Evolutionary conservation across 2,329 filamentous ascomycete species (phyloP).

Genomic region (Paecilomyces variotii): DNA sequence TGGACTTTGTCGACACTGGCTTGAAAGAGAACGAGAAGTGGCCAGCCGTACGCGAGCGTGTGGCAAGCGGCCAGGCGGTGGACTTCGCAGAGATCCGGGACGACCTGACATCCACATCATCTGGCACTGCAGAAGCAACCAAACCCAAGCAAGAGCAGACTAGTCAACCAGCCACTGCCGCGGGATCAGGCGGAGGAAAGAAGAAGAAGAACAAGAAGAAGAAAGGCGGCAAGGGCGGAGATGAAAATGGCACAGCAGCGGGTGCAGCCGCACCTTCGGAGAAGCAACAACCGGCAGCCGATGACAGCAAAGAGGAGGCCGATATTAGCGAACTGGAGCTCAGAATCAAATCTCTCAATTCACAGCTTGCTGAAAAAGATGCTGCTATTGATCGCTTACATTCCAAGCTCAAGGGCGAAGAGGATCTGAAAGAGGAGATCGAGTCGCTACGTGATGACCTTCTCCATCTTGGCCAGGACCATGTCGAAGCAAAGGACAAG

Average conservation of each 20-base stretch:
- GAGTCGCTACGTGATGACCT: constrained; percentile 75
- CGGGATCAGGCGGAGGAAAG: constrained; percentile 44
- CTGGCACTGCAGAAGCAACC: constrained; percentile 11
- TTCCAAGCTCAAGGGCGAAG: constrained; percentile 64
- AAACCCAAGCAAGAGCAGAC: constrained; percentile 14
- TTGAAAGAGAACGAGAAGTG: constrained; percentile 27
- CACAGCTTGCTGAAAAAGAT: constrained; percentile 51
- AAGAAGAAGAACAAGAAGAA: constrained; percentile 90
- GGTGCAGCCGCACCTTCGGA: constrained; percentile 10
- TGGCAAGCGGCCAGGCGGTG: constrained; percentile 23
- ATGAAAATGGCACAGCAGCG: constrained; percentile 23
- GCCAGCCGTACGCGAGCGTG: constrained; percentile 25
- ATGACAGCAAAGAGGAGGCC: constrained; percentile 26
- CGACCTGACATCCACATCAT: constrained; percentile 20
- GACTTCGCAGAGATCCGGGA: constrained; percentile 28
- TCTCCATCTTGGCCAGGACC: constrained; percentile 69
- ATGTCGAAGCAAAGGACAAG: constrained; percentile 73
- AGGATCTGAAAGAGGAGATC: constrained; percentile 75
- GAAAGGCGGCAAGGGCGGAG: constrained; percentile 54
- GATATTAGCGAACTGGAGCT: constrained; percentile 25
- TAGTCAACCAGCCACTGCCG: constrained; percentile 13
- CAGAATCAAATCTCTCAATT: constrained; percentile 26
- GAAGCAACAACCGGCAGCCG: constrained; percentile 16
- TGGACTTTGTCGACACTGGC: constrained; percentile 34
- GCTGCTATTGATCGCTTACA: constrained; percentile 63